A percentile compares a stretch with the other conserved stretches of the same genome.
Conservation (phyloP, 2,329 filamentous ascomycete species). For the Epichloe glyceriae region DNA sequence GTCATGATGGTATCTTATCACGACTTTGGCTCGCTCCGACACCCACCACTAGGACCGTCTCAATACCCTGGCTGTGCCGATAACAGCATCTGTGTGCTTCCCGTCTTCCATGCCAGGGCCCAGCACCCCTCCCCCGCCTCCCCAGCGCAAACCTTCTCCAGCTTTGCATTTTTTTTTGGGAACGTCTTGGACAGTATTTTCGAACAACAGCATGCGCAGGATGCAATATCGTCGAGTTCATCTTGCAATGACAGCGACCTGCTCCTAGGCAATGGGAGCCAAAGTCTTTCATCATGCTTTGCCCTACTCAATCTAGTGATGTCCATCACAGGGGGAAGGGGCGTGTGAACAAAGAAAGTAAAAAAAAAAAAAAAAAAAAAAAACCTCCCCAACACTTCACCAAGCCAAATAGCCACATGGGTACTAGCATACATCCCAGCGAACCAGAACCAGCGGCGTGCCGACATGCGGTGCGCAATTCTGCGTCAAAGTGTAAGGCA, state of each 20-base stretch:
- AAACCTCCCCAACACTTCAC: background rate
- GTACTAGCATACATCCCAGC: too few species aligned
- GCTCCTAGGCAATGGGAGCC: background rate
- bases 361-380: background rate
- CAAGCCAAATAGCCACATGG: too few species aligned
- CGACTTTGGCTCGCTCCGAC: background rate
- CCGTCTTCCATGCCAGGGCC: background rate
- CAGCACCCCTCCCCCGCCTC: background rate
- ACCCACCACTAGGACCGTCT: background rate
- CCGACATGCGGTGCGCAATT: too few species aligned
- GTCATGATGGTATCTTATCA: constrained; percentile 5
- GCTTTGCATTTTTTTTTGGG: background rate
- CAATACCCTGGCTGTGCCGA: constrained; percentile 1
- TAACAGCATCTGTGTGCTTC: background rate
- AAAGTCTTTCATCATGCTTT: constrained; percentile 1
- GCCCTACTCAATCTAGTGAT: constrained; percentile 3
- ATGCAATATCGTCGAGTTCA: too few species aligned
- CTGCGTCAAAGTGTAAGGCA: too few species aligned
- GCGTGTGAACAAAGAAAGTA: background rate
- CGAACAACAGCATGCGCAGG: too few species aligned
- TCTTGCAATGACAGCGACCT: too few species aligned
- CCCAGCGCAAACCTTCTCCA: background rate
- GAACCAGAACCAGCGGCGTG: too few species aligned
- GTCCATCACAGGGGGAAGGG: background rate
- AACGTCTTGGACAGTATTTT: too few species aligned